phyloP scores from a whole-genome alignment of 208 protist genomes.

The Acanthamoeba sp. region DNA sequence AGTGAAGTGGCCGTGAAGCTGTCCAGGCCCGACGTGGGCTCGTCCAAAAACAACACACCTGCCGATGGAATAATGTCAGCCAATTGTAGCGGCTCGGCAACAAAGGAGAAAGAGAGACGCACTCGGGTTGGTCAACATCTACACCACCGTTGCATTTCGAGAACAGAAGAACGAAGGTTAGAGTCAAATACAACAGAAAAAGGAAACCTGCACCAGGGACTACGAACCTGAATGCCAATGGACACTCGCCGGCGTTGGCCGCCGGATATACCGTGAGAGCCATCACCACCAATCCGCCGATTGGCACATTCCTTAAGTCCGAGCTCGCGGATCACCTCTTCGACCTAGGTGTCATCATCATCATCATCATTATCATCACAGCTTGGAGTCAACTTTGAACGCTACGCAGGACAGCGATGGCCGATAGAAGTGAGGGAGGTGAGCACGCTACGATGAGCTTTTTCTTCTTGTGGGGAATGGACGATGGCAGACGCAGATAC shows the following conservation, averaged over 20 bases:
- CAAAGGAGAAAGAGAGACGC: not conserved
- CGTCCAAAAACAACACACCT: conserved; percentile 83
- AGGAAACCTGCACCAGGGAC: not conserved
- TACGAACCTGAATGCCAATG: conserved; percentile 82
- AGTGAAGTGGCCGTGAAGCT: conserved; percentile 91
- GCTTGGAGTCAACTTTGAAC: too few species aligned
- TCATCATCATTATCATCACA: too few species aligned
- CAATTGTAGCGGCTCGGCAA: not conserved
- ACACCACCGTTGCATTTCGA: not conserved
- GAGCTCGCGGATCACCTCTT: conserved; percentile 55
- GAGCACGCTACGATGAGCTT: conserved; percentile 24
- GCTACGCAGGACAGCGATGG: not conserved
- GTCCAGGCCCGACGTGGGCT: conserved; percentile 90
- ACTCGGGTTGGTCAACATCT: conserved; percentile 46
- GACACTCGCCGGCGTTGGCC: conserved; percentile 82
- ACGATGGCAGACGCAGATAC: conserved; percentile 14
- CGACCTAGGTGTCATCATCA: not conserved
- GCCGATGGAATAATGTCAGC: not conserved
- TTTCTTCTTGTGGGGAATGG: conserved; percentile 29
- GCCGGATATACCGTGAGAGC: not conserved
- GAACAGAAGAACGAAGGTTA: not conserved
- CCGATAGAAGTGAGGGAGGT: too few species aligned
- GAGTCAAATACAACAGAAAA: not conserved
- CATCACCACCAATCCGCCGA: not conserved
- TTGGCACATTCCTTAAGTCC: conserved; percentile 39